A percentile compares a stretch with the other conserved stretches of the same genome.
These are phyloP conservation scores for Primulina huaijiensis DNA, from an alignment of 257 asterid genomes.

Conservation along the genomic window DNA sequence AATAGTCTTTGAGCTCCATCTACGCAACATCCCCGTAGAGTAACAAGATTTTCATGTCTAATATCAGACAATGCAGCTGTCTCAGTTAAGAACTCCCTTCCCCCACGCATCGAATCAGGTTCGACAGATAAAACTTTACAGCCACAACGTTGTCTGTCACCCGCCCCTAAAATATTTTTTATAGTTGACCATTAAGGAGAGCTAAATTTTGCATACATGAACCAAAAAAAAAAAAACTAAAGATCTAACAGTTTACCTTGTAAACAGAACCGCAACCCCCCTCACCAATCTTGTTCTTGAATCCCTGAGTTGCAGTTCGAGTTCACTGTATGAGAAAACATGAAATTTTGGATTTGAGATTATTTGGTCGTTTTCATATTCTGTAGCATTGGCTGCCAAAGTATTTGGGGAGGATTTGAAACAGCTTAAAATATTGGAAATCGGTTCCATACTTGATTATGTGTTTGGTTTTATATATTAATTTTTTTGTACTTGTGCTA, in stretches of 20 bases:
- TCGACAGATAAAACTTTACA: conserved; percentile 57
- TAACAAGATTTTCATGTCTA: conserved; percentile 61
- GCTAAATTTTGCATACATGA: not conserved
- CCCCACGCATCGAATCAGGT: conserved; percentile 65
- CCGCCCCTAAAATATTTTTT: conserved; percentile 39
- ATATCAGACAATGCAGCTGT: conserved; percentile 61
- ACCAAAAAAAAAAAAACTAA: not conserved
- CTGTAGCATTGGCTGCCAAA: conserved; percentile 3
- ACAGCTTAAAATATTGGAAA: conserved; percentile 34
- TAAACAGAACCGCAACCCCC: conserved; percentile 74
- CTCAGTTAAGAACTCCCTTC: conserved; percentile 70
- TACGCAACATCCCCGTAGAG: conserved; percentile 63
- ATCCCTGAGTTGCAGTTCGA: conserved; percentile 62
- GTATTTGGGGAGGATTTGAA: conserved; percentile 28
- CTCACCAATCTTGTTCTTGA: conserved; percentile 66
- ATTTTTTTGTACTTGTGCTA: not conserved
- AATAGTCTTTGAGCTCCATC: conserved; percentile 58
- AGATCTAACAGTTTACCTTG: conserved; percentile 38
- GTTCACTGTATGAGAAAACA: conserved; percentile 47
- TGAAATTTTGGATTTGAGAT: conserved; percentile 31
- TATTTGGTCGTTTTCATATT: conserved; percentile 12
- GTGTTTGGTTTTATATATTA: conserved; percentile 1
- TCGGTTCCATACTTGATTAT: conserved; percentile 29
- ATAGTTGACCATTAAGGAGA: conserved; percentile 14
- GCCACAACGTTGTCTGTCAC: conserved; percentile 54